Base-by-base conservation (phyloP, 2,329 filamentous ascomycete genomes). In the Ceratocystis colombiana region DNA sequence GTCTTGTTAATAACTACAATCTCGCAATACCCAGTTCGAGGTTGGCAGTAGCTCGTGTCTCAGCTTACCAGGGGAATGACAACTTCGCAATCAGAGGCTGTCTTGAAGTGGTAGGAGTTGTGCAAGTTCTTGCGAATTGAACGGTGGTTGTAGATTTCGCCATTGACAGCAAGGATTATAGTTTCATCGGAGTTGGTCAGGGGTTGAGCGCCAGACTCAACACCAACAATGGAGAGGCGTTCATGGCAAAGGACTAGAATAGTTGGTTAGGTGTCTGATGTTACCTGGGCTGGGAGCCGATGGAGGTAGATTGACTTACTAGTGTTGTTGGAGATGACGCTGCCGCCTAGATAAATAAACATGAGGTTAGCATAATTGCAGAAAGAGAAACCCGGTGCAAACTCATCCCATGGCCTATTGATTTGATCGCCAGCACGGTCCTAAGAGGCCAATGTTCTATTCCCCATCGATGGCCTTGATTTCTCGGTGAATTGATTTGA, bases 81-180 rank as follows among this genome's bases (percentile, higher is more conserved):
- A 75, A 99, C 93, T 78, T 99, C 94, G 78, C 94, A 99, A 75
- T 99, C 94, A 46, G 93, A 97, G 74, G 94, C 88, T 70, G 94
- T 99, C 86, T 96, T 96, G 86, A 97, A 99, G 77, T 92, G 87
- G 78, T 96, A 96, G 46, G 86, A 84, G 68, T 81, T 85, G 78
- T 90, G 90, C 72, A 96, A 80, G 72, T 81, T 81, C 79, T 96
- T 97, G 75, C 94, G 88, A 73, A 99, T 82, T 73, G 96, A 84
- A 75, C 93, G 89, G 80, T 99, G 94, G 86, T 99, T 99, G 84
- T 99, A 99, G 76, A 99, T 99, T 77, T 99, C 94, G 78, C 94
- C 94, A 78, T 99, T 99, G 84, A 97, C 94, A 70, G 94, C 93
- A 69, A 99, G 85, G 70, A 93, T 87, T 73, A 99, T 87, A 72